Evolutionary conservation across 441 rosid genomes (phyloP), one percentile per base, ranked within the genome.

Genomic region (Flueggea neowawraea): DNA sequence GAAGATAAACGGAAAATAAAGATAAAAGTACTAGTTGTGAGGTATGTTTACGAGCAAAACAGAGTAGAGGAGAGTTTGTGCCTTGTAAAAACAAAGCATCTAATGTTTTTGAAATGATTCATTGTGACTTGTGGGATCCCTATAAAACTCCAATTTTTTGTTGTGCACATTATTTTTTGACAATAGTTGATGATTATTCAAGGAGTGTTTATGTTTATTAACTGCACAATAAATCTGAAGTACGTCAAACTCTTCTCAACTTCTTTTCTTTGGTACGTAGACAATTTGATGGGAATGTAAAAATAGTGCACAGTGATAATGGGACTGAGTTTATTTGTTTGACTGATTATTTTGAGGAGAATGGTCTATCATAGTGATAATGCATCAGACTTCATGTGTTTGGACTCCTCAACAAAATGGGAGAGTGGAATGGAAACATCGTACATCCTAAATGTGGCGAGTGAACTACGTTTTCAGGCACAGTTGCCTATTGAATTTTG

Each of bases 101-200:
- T 4, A 3, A 31, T 0, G 4, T 10, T 50, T 65, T 65, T 65
- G 10, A 50, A 2, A 0, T 36, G 5, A 28, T 65, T 10, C 52
- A 65, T 51, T 65, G 16, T 56, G 56, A 57, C 56, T 49, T 64
- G 10, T 49, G 50, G 48, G 68, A 47, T 17, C 62, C 54, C 12
- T 56, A 56, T 31, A 47, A 5, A 15, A 13, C 15, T 48, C 28
- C 8, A 4, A 10, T 55, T 14, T 56, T 13, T 47, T 64, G 39
- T 57, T 32, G 61, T n/a, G 62, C 36, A 56, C 9, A 1, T n/a
- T 64, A 64, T 41, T 63, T 63, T 39, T 55, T 54, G 4, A 63
- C 67, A 0, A 63, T 63, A 13, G 22, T 63, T 36, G 68, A 57
- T n/a, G 56, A 65, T 45, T 28, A 16, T 0, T 63, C 67, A 1